phyloP scores from a whole-genome alignment of 1,284 basidiomycete genomes.

The Irpex sp. region DNA sequence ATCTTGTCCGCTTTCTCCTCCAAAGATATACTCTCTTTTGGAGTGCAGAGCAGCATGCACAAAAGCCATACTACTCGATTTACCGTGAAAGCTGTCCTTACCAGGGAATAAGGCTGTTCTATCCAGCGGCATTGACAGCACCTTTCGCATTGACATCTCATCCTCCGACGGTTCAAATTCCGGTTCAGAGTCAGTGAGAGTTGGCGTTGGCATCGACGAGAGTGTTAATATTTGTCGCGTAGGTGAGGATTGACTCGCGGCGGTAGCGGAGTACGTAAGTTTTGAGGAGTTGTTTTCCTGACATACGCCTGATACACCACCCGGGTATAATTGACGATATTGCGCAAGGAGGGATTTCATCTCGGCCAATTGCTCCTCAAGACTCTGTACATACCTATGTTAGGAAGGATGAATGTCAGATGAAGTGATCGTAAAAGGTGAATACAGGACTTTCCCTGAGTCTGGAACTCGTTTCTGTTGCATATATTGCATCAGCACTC shows the following conservation, averaged over 20 bases:
- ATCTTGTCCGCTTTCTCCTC: not conserved
- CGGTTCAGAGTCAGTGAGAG: not conserved
- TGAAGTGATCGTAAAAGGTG: not conserved
- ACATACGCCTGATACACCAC: not conserved
- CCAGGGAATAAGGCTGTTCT: not conserved
- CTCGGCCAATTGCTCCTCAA: not conserved
- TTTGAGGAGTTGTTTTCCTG: not conserved
- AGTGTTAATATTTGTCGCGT: not conserved
- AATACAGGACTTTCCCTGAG: not conserved
- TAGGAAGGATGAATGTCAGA: not conserved
- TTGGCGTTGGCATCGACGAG: not conserved
- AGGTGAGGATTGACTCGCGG: not conserved
- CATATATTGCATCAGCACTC: not conserved
- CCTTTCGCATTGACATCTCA: not conserved
- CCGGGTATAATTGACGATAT: not conserved
- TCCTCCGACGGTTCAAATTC: not conserved
- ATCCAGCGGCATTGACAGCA: not conserved
- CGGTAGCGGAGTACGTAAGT: not conserved
- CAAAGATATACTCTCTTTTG: conserved; percentile 28
- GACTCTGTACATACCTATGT: not conserved
- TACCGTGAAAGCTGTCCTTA: conserved; percentile 21
- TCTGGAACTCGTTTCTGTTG: not conserved
- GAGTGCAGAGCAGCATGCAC: conserved; percentile 38
- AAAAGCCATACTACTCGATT: conserved; percentile 40
- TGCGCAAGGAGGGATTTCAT: not conserved